phyloP scores from a whole-genome alignment of 495 filamentous ascomycete genomes.

The Ascodesmis nigricans region DNA sequence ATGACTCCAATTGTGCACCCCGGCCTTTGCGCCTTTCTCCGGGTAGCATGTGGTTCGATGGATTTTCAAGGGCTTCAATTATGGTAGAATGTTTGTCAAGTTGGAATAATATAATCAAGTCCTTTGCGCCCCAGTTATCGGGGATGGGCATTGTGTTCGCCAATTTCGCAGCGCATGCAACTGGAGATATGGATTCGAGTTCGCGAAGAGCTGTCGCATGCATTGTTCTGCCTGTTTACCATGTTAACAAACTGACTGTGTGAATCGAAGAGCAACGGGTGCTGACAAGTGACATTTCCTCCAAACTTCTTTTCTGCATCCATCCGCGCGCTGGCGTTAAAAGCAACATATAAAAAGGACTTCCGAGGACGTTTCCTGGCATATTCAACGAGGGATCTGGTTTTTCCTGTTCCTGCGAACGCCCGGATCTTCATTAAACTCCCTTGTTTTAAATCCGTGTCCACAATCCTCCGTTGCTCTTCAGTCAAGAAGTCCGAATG shows the following conservation, averaged over 20 bases:
- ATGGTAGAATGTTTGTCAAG: conserved; percentile 7
- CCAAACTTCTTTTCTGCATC: conserved; percentile 12
- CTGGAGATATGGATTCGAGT: not conserved
- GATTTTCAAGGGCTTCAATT: conserved; percentile 4
- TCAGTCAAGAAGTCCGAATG: conserved; percentile 6
- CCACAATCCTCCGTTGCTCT: conserved; percentile 12
- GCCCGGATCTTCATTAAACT: conserved; percentile 14
- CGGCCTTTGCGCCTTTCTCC: not conserved
- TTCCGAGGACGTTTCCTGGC: conserved; percentile 9
- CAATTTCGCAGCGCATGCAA: not conserved
- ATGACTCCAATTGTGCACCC: no score
- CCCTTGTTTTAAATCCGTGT: conserved; percentile 5
- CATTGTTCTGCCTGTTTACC: conserved; percentile 12
- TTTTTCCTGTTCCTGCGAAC: conserved; percentile 17
- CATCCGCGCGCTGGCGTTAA: conserved; percentile 9
- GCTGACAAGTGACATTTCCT: conserved; percentile 11
- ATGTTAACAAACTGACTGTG: not conserved
- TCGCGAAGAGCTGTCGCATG: conserved; percentile 10
- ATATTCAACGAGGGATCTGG: conserved; percentile 13
- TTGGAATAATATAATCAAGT: not conserved
- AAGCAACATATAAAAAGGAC: conserved; percentile 15
- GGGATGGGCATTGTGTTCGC: not conserved
- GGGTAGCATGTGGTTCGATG: conserved; percentile 1
- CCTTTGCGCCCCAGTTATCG: not conserved
- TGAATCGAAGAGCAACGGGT: not conserved